Conservation (phyloP, 2,329 filamentous ascomycete genomes). For the Cladophialophora immunda region DNA sequence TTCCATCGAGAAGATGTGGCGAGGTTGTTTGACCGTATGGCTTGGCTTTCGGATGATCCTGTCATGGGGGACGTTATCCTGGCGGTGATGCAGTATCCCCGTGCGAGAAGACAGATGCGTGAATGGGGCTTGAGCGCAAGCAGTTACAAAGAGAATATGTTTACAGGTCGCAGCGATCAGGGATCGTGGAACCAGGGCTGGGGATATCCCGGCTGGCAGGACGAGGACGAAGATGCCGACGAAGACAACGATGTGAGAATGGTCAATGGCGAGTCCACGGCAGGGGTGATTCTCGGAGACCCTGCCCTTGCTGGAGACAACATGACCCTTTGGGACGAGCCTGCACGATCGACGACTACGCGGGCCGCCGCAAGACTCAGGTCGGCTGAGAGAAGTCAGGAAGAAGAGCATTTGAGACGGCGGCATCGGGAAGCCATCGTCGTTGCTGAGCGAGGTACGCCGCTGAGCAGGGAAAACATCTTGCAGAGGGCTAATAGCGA, state of each 20-base stretch:
- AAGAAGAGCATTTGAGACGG: conserved; percentile 73
- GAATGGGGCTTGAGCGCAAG: conserved; percentile 54
- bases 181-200: conserved; percentile 10
- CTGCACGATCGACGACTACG: conserved; percentile 1
- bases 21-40: conserved; percentile 48
- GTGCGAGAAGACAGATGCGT: conserved; percentile 52
- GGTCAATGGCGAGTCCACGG: conserved; percentile 62
- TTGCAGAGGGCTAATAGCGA: conserved; percentile 65
- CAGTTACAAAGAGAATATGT: conserved; percentile 47
- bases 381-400: conserved; percentile 30
- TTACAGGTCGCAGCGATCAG: neutral
- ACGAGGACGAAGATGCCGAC: conserved; percentile 55
- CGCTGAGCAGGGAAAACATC: conserved; percentile 78
- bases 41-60: conserved; percentile 53
- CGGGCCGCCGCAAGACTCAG: conserved; percentile 24
- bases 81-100: conserved; percentile 48
- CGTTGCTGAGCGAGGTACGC: conserved; percentile 82
- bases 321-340: conserved; percentile 25
- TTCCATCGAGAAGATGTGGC: conserved; percentile 52
- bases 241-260: conserved; percentile 60
- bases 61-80: conserved; percentile 55
- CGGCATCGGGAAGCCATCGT: conserved; percentile 89
- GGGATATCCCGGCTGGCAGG: neutral
- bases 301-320: conserved; percentile 6
- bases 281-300: conserved; percentile 43